Conservation (phyloP, 129 eudicot genomes). For the Smallanthus sonchifolius region DNA sequence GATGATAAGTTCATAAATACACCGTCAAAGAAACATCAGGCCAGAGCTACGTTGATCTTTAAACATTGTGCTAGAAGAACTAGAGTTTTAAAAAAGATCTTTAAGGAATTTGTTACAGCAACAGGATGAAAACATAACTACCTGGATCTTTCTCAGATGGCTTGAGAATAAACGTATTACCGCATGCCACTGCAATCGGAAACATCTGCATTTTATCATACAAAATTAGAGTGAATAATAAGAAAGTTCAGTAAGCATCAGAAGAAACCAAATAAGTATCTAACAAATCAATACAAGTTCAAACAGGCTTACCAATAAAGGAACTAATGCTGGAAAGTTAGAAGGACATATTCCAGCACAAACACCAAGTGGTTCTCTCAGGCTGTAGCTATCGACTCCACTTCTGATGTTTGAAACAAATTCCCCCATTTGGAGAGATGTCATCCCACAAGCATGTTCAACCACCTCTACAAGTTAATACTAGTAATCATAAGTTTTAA, state of each 20-base stretch:
- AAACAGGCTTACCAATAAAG: constrained; percentile 58
- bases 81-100: neutral
- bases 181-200: constrained; percentile 90
- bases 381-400: constrained; percentile 84
- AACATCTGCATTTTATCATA: constrained; percentile 64
- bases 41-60: neutral
- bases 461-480: constrained; percentile 73
- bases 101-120: neutral
- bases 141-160: constrained; percentile 89
- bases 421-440: constrained; percentile 85
- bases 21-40: neutral
- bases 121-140: constrained; percentile 22
- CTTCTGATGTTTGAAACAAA: constrained; percentile 68
- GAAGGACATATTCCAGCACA: constrained; percentile 98
- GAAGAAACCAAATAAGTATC: neutral
- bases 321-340: constrained; percentile 93
- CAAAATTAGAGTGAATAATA: constrained; percentile 7
- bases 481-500: constrained; percentile 5
- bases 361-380: constrained; percentile 91
- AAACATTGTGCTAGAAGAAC: constrained; percentile 4
- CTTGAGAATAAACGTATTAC: constrained; percentile 69
- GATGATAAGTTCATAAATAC: neutral
- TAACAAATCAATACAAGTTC: constrained; percentile 4
- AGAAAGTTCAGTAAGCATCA: neutral
- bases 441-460: constrained; percentile 95